These are phyloP conservation scores for Chaetomiaceae sp. DNA, from an alignment of 2,329 filamentous ascomycete genomes.

Conservation along the genomic window DNA sequence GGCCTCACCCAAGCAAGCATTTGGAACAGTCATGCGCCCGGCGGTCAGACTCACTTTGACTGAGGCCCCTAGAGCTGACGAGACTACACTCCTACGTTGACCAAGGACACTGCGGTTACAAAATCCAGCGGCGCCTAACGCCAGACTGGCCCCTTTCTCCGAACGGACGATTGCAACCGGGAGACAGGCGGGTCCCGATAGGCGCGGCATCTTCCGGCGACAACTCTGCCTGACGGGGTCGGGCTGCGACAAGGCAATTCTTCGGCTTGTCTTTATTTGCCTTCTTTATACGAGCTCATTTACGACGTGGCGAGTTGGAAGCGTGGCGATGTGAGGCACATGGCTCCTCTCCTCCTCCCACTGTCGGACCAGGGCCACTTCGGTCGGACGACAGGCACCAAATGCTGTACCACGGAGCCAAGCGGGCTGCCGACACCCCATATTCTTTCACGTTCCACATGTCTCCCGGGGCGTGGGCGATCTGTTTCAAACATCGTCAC, in stretches of 20 bases:
- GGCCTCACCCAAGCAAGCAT: no score
- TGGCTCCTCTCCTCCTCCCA: not conserved
- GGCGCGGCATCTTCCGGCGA: slow-evolving; percentile 2
- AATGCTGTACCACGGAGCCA: not conserved
- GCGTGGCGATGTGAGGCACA: not conserved
- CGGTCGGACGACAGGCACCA: not conserved
- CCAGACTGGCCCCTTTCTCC: not conserved
- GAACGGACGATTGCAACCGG: not conserved
- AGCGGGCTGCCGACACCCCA: slow-evolving; percentile 1
- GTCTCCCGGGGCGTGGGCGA: not conserved
- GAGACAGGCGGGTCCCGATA: not conserved
- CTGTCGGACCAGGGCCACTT: not conserved
- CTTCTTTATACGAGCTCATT: slow-evolving; percentile 1
- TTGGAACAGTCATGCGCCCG: no score
- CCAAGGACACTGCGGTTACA: no score
- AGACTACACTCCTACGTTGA: no score
- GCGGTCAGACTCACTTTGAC: no score
- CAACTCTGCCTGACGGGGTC: not conserved
- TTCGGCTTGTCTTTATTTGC: not conserved
- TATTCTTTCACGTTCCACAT: not conserved
- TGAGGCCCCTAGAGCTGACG: no score
- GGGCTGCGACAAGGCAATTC: not conserved
- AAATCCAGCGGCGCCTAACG: not conserved
- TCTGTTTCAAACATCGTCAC: not conserved
- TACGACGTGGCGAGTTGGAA: slow-evolving; percentile 5